phyloP scores from a whole-genome alignment of 495 filamentous ascomycete genomes.

The Cercophora scortea region DNA sequence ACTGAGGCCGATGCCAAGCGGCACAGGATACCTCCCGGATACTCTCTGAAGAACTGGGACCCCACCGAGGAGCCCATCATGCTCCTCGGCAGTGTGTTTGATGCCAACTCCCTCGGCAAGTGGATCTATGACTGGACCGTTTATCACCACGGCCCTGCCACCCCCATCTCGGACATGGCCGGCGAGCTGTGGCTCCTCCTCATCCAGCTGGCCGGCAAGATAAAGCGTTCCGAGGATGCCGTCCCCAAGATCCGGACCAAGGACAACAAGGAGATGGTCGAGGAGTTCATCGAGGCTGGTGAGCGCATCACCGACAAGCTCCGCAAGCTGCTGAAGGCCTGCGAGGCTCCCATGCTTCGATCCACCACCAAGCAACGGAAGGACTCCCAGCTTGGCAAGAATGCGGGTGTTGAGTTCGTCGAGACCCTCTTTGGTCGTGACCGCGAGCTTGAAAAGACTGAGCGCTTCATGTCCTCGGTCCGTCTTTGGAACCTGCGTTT shows the following conservation, averaged over 20 bases:
- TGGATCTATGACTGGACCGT: slow-evolving; percentile 99
- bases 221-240: slow-evolving; percentile 84
- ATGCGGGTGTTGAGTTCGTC: slow-evolving; percentile 92
- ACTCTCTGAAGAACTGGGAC: slow-evolving; percentile 98
- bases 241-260: slow-evolving; percentile 60
- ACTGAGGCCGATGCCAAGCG: slow-evolving; percentile 77
- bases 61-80: slow-evolving; percentile 86
- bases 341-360: slow-evolving; percentile 81
- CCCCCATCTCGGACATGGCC: slow-evolving; percentile 85
- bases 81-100: slow-evolving; percentile 90
- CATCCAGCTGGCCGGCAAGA: slow-evolving; percentile 92
- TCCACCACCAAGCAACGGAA: slow-evolving; percentile 51
- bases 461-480: slow-evolving; percentile 88
- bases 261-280: slow-evolving; percentile 72
- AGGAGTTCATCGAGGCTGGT: slow-evolving; percentile 88
- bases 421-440: slow-evolving; percentile 94
- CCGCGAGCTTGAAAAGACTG: slow-evolving; percentile 84
- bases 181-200: slow-evolving; percentile 93
- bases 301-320: slow-evolving; percentile 82
- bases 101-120: slow-evolving; percentile 93
- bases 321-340: slow-evolving; percentile 77
- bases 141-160: slow-evolving; percentile 76
- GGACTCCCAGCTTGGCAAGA: slow-evolving; percentile 76
- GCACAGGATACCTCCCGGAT: slow-evolving; percentile 80
- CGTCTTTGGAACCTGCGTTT: slow-evolving; percentile 93